Evolutionary conservation across 2,329 filamentous ascomycete species (phyloP), one percentile per base, ranked within the genome.

Genomic region (Colletotrichum tofieldiae): DNA sequence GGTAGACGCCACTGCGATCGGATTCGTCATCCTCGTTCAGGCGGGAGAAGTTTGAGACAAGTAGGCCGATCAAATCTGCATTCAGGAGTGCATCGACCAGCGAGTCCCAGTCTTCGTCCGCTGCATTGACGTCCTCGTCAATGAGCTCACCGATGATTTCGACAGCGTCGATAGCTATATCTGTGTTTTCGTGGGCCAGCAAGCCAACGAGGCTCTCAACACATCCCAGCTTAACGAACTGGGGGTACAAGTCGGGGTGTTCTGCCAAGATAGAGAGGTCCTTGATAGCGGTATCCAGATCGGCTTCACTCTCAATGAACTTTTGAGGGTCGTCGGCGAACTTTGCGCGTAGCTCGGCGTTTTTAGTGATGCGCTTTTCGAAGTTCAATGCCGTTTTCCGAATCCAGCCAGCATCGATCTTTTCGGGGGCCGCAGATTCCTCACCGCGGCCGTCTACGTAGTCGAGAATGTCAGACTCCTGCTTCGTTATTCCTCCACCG

Each of bases 151-250:
- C 92, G 62, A 99, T 90, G 58, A 98, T 93, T 83, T 98, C 93
- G 61, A 98, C 92, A 0, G 93, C 94, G 74, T 93, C 94, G 77
- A 98, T 97, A 14, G 96, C 95, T 75, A 99, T 97, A 79, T 99
- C 96, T 0, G 95, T 96, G 80, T 99, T 99, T 77, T 99, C 96
- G 80, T 99, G 96, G 20, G 96, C 93, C 60, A 99, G 85, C 64
- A 99, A 83, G 2, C 92, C 90, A 1, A 97, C 94, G 62, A 99
- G 82, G 66, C 92, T 95, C 5, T 84, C 89, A 0, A 91, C 90
- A 71, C 91, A 93, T 26, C 93, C 93, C 63, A 95, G 86, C 75
- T 91, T 92, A 41, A 93, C 91, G 78, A 98, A 95, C 73, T 97
- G 94, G 16, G 85, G 85, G 81, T 96, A 98, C 26, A 98, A 87